Evolutionary conservation across 495 filamentous ascomycete genomes (phyloP).

Genomic region (Xylaria curta): DNA sequence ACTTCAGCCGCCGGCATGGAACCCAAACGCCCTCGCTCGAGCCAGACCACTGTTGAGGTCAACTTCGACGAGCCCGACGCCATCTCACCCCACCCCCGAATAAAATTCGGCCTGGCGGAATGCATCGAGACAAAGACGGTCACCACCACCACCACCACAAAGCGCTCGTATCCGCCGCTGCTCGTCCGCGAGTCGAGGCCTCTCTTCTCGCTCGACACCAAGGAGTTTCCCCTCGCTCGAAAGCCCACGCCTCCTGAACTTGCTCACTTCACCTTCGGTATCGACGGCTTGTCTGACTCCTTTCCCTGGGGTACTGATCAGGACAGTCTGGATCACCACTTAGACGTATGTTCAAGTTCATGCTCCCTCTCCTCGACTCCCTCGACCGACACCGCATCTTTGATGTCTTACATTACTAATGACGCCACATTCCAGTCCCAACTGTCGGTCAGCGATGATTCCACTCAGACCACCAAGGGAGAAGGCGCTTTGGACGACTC

Average conservation of each 20-base stretch:
- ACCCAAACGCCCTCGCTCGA: constrained; percentile 47
- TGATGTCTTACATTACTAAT: constrained; percentile 26
- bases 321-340: constrained; percentile 52
- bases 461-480: constrained; percentile 40
- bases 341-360: constrained; percentile 61
- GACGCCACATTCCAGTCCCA: constrained; percentile 39
- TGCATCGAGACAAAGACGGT: constrained; percentile 71
- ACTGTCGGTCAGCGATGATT: constrained; percentile 43
- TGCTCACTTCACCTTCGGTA: constrained; percentile 73
- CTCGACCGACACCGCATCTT: not conserved
- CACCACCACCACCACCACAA: constrained; percentile 94
- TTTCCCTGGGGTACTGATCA: constrained; percentile 70
- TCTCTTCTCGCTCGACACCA: constrained; percentile 77
- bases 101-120: constrained; percentile 60
- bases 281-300: constrained; percentile 56
- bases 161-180: constrained; percentile 84
- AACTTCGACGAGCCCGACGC: constrained; percentile 53
- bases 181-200: constrained; percentile 76
- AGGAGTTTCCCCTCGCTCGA: constrained; percentile 86
- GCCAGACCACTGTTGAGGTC: constrained; percentile 53
- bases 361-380: constrained; percentile 16
- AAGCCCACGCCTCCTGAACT: constrained; percentile 79
- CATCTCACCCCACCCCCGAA: constrained; percentile 40
- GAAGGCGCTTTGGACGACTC: constrained; percentile 44
- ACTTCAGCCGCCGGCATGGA: constrained; percentile 44